phyloP scores from a whole-genome alignment of 2,329 filamentous ascomycete genomes.

The Catunica adiposa region DNA sequence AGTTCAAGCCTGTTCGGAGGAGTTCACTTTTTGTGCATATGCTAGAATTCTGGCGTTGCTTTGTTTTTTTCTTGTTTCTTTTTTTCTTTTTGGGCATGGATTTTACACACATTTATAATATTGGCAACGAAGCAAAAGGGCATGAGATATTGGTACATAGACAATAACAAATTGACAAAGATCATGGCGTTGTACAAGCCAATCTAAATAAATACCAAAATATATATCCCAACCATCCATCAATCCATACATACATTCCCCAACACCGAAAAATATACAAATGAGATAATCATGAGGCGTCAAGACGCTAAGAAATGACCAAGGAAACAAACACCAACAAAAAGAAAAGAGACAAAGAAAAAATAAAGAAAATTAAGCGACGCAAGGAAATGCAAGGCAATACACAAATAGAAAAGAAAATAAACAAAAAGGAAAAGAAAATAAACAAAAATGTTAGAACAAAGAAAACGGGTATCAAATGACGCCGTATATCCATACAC shows the following conservation, averaged over 20 bases:
- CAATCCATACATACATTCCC: neutral
- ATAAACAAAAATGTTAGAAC: neutral
- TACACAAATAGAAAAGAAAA: no score
- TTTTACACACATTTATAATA: neutral
- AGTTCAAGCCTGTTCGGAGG: conserved; percentile 9
- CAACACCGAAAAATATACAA: conserved; percentile 1
- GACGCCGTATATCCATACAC: neutral
- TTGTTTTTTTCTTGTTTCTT: neutral
- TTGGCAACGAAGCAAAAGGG: no score
- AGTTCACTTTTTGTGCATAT: conserved; percentile 5
- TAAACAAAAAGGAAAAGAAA: conserved; percentile 1
- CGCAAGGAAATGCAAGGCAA: neutral
- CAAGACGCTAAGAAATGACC: neutral
- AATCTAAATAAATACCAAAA: no score
- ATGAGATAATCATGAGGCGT: neutral
- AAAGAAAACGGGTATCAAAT: neutral
- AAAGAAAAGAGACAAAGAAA: neutral
- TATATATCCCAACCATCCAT: neutral
- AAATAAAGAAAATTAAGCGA: neutral
- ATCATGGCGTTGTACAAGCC: no score
- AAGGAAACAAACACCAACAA: neutral
- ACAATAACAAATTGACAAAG: no score
- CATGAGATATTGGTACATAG: no score
- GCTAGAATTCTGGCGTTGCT: no score
- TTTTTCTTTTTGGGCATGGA: neutral